Evolutionary conservation across 2,329 filamentous ascomycete genomes (phyloP).

Genomic region (Aspergillus sp.): DNA sequence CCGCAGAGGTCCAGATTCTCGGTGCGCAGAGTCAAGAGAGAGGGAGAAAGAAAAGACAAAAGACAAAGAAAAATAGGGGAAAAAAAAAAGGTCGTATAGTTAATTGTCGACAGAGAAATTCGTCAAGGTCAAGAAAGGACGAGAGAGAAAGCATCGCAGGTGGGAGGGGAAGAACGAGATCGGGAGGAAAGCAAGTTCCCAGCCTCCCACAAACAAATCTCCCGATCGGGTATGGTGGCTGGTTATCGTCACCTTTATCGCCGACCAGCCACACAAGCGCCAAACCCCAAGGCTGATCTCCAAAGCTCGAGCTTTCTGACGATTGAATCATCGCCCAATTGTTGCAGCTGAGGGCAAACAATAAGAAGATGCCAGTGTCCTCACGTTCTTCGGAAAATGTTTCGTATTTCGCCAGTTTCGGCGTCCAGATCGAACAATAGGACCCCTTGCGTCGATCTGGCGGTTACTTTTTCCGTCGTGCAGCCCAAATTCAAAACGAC

Average conservation of each 20-base stretch:
- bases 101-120: background rate
- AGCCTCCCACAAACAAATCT: conserved; percentile 38
- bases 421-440: background rate
- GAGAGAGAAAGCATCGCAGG: conserved; percentile 9
- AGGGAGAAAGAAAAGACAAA: background rate
- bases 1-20: conserved; percentile 9
- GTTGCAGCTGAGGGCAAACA: background rate
- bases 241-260: conserved; percentile 22
- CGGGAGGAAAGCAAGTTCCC: conserved; percentile 13
- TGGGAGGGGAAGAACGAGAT: conserved; percentile 14
- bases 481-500: background rate
- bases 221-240: conserved; percentile 34
- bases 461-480: background rate
- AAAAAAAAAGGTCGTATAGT: background rate
- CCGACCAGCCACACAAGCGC: conserved; percentile 20
- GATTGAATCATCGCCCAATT: background rate
- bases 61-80: background rate
- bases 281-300: background rate
- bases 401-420: background rate
- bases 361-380: background rate
- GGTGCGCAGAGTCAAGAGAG: background rate
- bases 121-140: conserved; percentile 1
- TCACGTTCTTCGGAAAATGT: background rate
- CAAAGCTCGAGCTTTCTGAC: background rate
- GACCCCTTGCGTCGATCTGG: background rate